Evolutionary conservation across 2,329 filamentous ascomycete species (phyloP), one percentile per base, ranked within the genome.

Genomic region (Aureobasidium vineae): DNA sequence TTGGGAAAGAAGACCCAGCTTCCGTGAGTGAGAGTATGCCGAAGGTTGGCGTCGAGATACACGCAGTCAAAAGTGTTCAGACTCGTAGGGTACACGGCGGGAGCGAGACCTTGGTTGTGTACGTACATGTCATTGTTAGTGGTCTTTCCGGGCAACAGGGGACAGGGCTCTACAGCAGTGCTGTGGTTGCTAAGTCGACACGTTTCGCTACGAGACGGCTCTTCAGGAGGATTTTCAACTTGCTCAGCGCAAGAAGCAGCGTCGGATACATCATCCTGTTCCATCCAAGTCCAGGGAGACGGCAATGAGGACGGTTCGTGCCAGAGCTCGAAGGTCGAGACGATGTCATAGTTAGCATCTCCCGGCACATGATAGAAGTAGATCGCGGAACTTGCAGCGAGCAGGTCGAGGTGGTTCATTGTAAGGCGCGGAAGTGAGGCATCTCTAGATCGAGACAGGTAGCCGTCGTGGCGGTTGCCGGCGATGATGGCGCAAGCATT

Each of bases 401-500:
- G 19, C 19, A 63, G 31, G 19, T 63, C 59, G 59, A 5, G 7
- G 59, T 63, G 45, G n/a, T 63, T 41, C 19, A 63, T 21, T 2
- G 10, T 31, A 23, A 63, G 11, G 59, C 59, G 59, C 33, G 19
- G 8, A 16, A 15, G 1, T 19, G 8, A 26, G 45, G 26, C 16
- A 41, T 63, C 11, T 52, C 16, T 38, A 16, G 43, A 41, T 40
- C 2, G 7, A 52, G 45, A 52, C n/a, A 63, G 45, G 15, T 50
- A 63, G 59, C 59, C 59, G 31, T 50, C 33, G 28, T 63, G 45
- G 13, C 33, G 43, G 33, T 63, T 63, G 45, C 19, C 59, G 31
- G 59, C 59, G n/a, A 63, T 52, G 45, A 63, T 63, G 10, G 59
- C 59, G 59, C 33, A 63, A 23, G 59, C 59, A 7, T 31, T 63